Evolutionary conservation across 768 basidiomycete genomes (phyloP), one percentile per base, ranked within the genome.

Genomic region (Lactarius hatsudake): DNA sequence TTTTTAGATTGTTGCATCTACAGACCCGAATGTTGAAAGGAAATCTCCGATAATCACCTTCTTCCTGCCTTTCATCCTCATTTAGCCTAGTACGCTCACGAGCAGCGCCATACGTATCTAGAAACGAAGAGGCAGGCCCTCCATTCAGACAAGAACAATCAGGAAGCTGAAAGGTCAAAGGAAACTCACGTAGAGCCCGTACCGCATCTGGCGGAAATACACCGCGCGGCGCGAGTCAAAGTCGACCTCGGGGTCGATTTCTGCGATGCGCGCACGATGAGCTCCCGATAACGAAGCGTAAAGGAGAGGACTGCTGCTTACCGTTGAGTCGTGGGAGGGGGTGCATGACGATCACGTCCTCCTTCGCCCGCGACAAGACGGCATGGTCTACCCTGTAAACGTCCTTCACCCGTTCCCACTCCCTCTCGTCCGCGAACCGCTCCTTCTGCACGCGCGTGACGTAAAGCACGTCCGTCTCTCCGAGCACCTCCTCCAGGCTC

Each of bases 311-410:
- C 12, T 38, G 9, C 5, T 2, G 75, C 86, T 70, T 70, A 88
- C 93, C 93, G 66, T 93, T 94, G 60, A 96, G 87, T 73, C 97
- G 80, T 17, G 97, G 97, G 26, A 99, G 81, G n/a, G 97, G 97
- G 77, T 99, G 97, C 95, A 99, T 96, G 71, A 98, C 94, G 66
- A 98, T 98, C 88, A 97, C 94, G 62, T 95, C 92, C 70, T 93
- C 90, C 80, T 98, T 98, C 12, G 97, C 96, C 53, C 91, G 83
- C 6, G 94, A 87, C 32, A 99, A 82, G 38, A 98, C 87, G 13
- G 96, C 92, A 74, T 98, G 97, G 77, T 98, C 94, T 63, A 99
- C 86, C 40, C 94, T 82, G 76, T 96, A 98, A 20, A 89, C 86
- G 74, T 96, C 91, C 81, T 94, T 97, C 72, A 97, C 94, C 56